A percentile compares a stretch with the other conserved stretches of the same genome.
Evolutionary conservation across 768 basidiomycete genomes (phyloP).

Genomic region (Lyophyllum semitale): DNA sequence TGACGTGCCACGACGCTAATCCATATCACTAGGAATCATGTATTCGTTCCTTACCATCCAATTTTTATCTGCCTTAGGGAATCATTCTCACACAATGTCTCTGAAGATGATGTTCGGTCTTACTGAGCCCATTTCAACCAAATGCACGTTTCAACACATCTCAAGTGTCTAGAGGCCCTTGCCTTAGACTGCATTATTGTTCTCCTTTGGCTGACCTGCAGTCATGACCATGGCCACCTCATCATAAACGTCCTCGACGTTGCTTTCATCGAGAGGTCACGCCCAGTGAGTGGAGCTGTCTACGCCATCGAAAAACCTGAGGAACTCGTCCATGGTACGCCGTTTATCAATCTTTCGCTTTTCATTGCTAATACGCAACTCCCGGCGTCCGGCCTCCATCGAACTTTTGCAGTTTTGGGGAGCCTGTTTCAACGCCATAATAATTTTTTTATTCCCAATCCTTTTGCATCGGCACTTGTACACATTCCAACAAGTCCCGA

Average conservation of each 20-base stretch:
- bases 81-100: slow-evolving; percentile 84
- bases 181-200: no score
- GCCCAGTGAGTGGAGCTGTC: slow-evolving; percentile 78
- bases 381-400: background rate
- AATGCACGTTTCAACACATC: slow-evolving; percentile 76
- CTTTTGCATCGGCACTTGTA: slow-evolving; percentile 12
- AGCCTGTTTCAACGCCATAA: background rate
- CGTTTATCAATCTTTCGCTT: background rate
- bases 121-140: slow-evolving; percentile 77
- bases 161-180: slow-evolving; percentile 84
- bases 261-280: slow-evolving; percentile 77
- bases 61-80: slow-evolving; percentile 79
- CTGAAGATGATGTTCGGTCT: slow-evolving; percentile 92
- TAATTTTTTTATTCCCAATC: background rate
- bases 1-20: no score
- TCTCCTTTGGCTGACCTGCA: no score
- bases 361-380: slow-evolving; percentile 3
- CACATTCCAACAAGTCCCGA: slow-evolving; percentile 4
- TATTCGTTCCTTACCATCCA: no score
- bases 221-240: slow-evolving; percentile 56
- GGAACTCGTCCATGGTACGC: slow-evolving; percentile 76
- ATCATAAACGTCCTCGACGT: slow-evolving; percentile 50
- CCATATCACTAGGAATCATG: no score
- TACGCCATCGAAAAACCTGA: slow-evolving; percentile 84
- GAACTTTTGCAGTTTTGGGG: background rate